phyloP scores from a whole-genome alignment of 2,329 filamentous ascomycete genomes.

The Sordariomycetes sp. region DNA sequence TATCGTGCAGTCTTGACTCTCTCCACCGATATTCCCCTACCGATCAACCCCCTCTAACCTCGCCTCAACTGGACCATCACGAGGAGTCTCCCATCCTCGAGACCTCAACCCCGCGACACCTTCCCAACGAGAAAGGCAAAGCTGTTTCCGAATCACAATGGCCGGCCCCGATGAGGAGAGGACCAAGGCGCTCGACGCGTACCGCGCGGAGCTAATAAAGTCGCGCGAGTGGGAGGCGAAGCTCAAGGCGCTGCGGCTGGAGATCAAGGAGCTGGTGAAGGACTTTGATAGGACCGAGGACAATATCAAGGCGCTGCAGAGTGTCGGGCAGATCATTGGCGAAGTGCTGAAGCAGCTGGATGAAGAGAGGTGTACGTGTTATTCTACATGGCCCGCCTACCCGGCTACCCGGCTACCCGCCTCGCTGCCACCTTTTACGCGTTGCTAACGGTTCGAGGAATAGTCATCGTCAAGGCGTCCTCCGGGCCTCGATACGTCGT shows the following conservation, averaged over 20 bases:
- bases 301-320: conserved; percentile 98
- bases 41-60: not conserved
- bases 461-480: conserved; percentile 97
- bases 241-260: conserved; percentile 82
- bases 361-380: conserved; percentile 81
- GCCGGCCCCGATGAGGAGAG: conserved; percentile 36
- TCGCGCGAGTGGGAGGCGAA: conserved; percentile 98
- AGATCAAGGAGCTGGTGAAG: conserved; percentile 89
- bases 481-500: conserved; percentile 96
- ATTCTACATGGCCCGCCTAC: not conserved
- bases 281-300: conserved; percentile 97
- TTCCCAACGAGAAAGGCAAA: not conserved
- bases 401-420: not conserved
- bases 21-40: not conserved
- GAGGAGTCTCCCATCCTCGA: not conserved
- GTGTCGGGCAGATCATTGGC: conserved; percentile 97
- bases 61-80: not conserved
- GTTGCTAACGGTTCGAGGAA: not conserved
- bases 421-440: not conserved
- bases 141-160: conserved; percentile 7
- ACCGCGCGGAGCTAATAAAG: conserved; percentile 75
- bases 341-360: conserved; percentile 98
- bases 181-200: conserved; percentile 60
- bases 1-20: not conserved
- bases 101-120: not conserved